Evolutionary conservation across 106 monocot species (phyloP).

Genomic region (Apostasia shenzhenica): DNA sequence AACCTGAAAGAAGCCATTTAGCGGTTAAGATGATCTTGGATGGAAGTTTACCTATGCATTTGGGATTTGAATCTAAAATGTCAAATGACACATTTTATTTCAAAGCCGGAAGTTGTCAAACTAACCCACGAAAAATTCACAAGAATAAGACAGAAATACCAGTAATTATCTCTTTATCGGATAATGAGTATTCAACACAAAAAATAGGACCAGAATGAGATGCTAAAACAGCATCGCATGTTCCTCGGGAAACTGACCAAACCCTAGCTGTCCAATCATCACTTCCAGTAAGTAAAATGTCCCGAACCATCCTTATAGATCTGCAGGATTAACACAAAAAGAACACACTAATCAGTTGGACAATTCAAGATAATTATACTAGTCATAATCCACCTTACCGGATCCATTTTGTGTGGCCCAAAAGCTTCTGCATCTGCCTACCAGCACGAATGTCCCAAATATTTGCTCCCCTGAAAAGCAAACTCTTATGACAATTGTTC

Average conservation of each 20-base stretch:
- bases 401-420: conserved; percentile 98
- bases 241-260: conserved; percentile 90
- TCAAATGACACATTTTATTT: too few relatives aligned
- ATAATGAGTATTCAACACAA: conserved; percentile 88
- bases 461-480: conserved; percentile 56
- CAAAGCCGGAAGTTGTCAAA: too few relatives aligned
- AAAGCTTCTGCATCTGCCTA: conserved; percentile 86
- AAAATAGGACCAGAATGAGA: conserved; percentile 94
- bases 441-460: conserved; percentile 99
- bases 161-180: conserved; percentile 91
- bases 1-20: conserved; percentile 52
- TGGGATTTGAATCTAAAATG: too few relatives aligned
- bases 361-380: neutral
- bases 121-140: too few relatives aligned
- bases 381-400: conserved; percentile 25
- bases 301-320: conserved; percentile 90
- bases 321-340: conserved; percentile 27
- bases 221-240: conserved; percentile 97
- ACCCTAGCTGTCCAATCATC: conserved; percentile 99
- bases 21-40: conserved; percentile 1
- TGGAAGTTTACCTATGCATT: too few relatives aligned
- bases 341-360: neutral
- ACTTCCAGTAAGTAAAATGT: conserved; percentile 90
- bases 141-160: conserved; percentile 27
- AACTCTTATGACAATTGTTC: conserved; percentile 4